Percentiles rank a stretch among this genome's conserved stretches.
Conservation (phyloP, 2,329 filamentous ascomycete genomes). For the Pseudogymnoascus sp. region DNA sequence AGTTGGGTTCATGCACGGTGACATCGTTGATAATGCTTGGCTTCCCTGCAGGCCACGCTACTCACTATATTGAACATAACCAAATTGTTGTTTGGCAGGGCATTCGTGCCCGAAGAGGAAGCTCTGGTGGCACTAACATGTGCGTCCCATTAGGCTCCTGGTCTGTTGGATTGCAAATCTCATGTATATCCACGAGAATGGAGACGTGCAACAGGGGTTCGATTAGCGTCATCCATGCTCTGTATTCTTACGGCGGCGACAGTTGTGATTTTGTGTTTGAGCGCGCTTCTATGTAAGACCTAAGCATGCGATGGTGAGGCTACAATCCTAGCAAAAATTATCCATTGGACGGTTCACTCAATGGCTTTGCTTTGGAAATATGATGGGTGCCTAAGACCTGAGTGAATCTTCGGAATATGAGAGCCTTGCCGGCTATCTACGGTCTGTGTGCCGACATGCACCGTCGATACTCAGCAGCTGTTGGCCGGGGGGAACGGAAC, state of each 20-base stretch:
- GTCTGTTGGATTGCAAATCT: not conserved
- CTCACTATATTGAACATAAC: not conserved
- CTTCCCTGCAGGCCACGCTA: not conserved
- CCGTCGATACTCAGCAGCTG: not conserved
- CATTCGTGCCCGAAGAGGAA: not conserved
- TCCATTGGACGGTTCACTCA: not conserved
- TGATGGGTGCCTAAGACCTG: not conserved
- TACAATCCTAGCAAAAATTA: not conserved
- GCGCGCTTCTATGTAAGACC: not conserved
- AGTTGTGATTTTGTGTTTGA: not conserved
- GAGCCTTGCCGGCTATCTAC: not conserved
- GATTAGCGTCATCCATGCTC: not conserved
- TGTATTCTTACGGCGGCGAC: slow-evolving; percentile 1
- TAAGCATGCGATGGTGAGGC: not conserved
- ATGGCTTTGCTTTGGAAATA: not conserved
- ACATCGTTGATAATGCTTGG: not conserved
- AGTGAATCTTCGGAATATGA: not conserved
- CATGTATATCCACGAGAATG: not conserved
- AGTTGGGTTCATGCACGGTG: slow-evolving; percentile 1
- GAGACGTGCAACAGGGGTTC: not conserved
- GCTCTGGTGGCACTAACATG: not conserved
- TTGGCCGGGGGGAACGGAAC: slow-evolving; percentile 1
- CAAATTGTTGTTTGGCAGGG: not conserved
- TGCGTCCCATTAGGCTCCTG: not conserved
- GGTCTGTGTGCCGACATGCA: not conserved